Base-by-base conservation (phyloP, 2,329 filamentous ascomycete genomes). In the Alternaria triticimaculans region DNA sequence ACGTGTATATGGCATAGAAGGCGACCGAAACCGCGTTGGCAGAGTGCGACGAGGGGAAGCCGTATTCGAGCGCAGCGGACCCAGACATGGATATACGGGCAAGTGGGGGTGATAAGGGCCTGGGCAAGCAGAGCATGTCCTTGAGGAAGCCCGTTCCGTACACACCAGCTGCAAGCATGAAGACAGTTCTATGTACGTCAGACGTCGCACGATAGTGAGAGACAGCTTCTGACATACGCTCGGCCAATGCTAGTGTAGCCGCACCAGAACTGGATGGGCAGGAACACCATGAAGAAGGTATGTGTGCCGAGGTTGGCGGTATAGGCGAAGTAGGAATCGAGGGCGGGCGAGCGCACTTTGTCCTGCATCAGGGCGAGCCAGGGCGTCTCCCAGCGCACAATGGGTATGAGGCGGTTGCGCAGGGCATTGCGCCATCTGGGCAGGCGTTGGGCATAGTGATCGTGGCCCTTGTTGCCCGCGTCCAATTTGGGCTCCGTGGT, bases 51-150 rank as follows among this genome's bases (percentile, higher is more conserved):
- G 94, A 97, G 0, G 96, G 96, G 72, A 98, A 98, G 20, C 96
- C 96, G 78, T 99, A 99, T 78, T 99, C 96, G 58, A 99, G 87
- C 10, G 95, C 94, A 4, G 93, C 94, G 6, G 93, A 97, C 4
- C 94, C 94, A 55, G 95, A 98, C 94, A 97, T 97, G 70, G 94
- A 97, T 78, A 99, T 98, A 57, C 96, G 89, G 63, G 96, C 90
- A 15, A 99, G 86, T 1, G 96, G 96, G 20, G 96, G 96, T 5
- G 94, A 97, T 21, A 98, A 84, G 2, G 96, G 96, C 26, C 96
- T 89, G 14, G 96, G 96, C 18, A 99, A 87, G 75, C 96, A 98
- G 74, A 95, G 88, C 80, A 97, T 86, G 80, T 99, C 96, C 79
- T 99, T 99, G 73, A 97, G 82, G 80, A 97, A 97, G 62, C 96